Evolutionary conservation across 129 eudicot genomes (phyloP), one percentile per base, ranked within the genome.

Genomic region (Flaveria linearis): DNA sequence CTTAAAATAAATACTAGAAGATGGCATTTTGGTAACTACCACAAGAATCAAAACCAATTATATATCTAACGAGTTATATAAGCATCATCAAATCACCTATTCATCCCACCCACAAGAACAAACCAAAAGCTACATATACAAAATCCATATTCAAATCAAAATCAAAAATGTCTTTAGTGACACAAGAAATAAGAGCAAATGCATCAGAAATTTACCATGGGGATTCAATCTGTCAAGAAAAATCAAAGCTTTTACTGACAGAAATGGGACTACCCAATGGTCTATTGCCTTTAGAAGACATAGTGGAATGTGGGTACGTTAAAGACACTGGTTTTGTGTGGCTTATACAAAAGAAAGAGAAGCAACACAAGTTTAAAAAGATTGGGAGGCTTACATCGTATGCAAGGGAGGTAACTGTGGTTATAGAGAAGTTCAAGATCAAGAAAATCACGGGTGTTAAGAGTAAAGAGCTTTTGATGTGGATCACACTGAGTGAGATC

Each of bases 211-310:
- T 85, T 42, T 89, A 89, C 90, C 82, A 64, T 58, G 97, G 92
- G 25, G 85, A 91, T 65, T 90, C 83, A 36, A 78, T 87, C 1
- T 78, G 96, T 66, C 76, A 75, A 70, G 90, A 76, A 76, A 88
- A 85, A 57, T 69, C 92, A 0, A 78, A 80, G 71, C 78, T 83
- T 53, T 55, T 89, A 68, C 89, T 91, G 3, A 79, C 85, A 64
- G 92, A 91, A 81, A 78, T 91, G 82, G 81, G 81, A 16, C 76
- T 91, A 8, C 97, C 97, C 28, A 91, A 89, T 73, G 96, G 92
- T 9, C 86, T 91, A 7, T 88, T 91, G n/a, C 97, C 97, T 0
- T 7, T 91, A 9, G 75, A 85, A 18, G 90, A 91, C 86, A 83
- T 85, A 3, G 85, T 50, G 57, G 97, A 91, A 76, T 85, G 92